Evolutionary conservation across 495 filamentous ascomycete species (phyloP), one percentile per base, ranked within the genome.

Genomic region (Cetradonia linearis): DNA sequence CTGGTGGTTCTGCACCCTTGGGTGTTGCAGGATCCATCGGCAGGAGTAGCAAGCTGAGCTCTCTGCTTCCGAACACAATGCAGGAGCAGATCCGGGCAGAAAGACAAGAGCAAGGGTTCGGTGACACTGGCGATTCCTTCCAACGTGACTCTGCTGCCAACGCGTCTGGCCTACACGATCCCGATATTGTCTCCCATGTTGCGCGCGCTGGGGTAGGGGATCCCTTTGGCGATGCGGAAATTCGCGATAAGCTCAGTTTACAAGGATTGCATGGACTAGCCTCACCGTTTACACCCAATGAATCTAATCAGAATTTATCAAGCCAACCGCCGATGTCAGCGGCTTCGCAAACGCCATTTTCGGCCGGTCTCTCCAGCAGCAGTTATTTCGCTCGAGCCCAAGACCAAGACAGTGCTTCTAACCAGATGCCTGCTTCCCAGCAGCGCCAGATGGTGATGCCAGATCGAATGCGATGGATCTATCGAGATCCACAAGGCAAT

Each of bases 391-490:
- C 50, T 34, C 48, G 55, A 13, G 18, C 58, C 42, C 66, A 60
- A 28, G 63, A 69, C n/a, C 58, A 65, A 57, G 66, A 69, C 37
- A 63, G 70, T 28, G 74, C 68, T 40, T 70, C 76, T 7, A 75
- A 76, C 20, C 82, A 86, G 31, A 78, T 87, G 3, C 83, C 86
- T 30, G 70, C 86, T 16, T 75, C 84, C 47, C 88, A 94, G 65
- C 87, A 91, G 60, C 82, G 86, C 11, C 86, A 84, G 25, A 95
- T 97, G 88, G 92, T 98, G n/a, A 97, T 98, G 93, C 93, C 93
- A 20, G 93, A 98, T 70, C 81, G 95, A 23, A 98, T 98, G 87
- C 81, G 91, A 64, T 98, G 93, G 93, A 92, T 95, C 33, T 98
- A 98, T 68, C 84, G 91, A 34, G 93, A 98, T 70, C 93, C 94